Evolutionary conservation across 331 rosid genomes (phyloP).

Genomic region (Malus hybrid): DNA sequence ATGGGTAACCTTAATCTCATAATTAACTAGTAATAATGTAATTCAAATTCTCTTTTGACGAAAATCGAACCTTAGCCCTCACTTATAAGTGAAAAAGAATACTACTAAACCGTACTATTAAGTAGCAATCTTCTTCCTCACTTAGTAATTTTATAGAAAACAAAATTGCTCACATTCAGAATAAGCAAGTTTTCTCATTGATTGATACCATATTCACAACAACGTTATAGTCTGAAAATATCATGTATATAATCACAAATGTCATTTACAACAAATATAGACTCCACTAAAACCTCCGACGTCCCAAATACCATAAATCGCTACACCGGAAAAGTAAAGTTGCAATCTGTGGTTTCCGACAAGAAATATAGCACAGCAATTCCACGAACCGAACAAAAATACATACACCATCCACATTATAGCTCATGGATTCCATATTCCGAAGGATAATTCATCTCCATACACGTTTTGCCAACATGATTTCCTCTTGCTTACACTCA

Average conservation of each 20-base stretch:
- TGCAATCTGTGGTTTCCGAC: not conserved
- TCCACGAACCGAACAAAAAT: not conserved
- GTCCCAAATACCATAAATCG: not conserved
- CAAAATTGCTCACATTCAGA: not conserved
- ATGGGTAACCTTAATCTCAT: rapidly evolving
- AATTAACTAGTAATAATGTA: too few species aligned
- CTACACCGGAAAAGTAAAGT: not conserved
- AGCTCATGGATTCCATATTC: conserved; percentile 18
- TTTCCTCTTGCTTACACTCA: conserved; percentile 3
- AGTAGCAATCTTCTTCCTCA: not conserved
- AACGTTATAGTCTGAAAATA: not conserved
- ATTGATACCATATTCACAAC: not conserved
- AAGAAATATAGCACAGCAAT: not conserved
- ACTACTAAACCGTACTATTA: too few species aligned
- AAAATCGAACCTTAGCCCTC: too few species aligned
- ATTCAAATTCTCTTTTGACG: too few species aligned
- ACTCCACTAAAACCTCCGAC: not conserved
- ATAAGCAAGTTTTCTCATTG: not conserved
- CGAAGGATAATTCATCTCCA: conserved; percentile 9
- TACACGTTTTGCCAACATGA: not conserved
- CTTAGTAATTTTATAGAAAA: not conserved
- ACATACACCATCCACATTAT: conserved; percentile 3
- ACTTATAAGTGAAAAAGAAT: too few species aligned
- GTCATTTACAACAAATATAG: conserved; percentile 15
- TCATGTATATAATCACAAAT: conserved; percentile 11